Percentiles rank a stretch among this genome's conserved stretches.
These are phyloP conservation scores for Straminergon stramineum DNA, from an alignment of 225 moss, liverwort and hornwort genomes.

Conservation along the genomic window DNA sequence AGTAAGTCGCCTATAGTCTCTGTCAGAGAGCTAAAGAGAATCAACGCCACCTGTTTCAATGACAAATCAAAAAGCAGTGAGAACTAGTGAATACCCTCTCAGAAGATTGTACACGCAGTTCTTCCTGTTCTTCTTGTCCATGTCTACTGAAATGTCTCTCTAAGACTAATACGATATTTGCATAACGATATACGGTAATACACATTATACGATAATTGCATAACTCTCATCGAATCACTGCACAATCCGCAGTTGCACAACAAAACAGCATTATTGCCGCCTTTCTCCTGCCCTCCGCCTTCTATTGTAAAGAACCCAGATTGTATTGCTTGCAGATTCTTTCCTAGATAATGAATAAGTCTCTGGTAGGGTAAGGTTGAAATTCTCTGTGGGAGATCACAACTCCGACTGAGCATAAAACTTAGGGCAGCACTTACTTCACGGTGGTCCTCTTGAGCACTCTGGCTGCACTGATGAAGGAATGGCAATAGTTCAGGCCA, in stretches of 20 bases:
- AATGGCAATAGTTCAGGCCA: slow-evolving; percentile 98
- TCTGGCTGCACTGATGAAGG: slow-evolving; percentile 92
- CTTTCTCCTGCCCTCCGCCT: background rate
- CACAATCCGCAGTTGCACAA: background rate
- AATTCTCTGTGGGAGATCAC: background rate
- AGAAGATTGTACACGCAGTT: background rate
- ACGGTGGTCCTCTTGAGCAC: slow-evolving; percentile 92
- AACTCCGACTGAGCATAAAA: background rate
- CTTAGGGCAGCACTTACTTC: slow-evolving; percentile 52
- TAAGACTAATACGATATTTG: no score
- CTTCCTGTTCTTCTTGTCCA: background rate
- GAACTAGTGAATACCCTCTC: background rate
- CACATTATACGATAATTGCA: background rate
- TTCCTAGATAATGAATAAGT: background rate
- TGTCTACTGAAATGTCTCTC: background rate
- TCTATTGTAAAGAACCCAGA: background rate
- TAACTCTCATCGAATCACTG: background rate
- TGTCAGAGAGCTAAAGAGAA: slow-evolving; percentile 91
- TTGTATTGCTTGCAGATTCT: background rate
- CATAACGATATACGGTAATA: no score
- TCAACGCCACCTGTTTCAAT: slow-evolving; percentile 79
- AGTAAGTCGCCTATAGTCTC: slow-evolving; percentile 97
- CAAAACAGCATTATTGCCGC: background rate
- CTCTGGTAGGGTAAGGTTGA: background rate
- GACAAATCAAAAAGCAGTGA: background rate